Evolutionary conservation across 768 basidiomycete genomes (phyloP).

Genomic region (Baorangia bicolor): DNA sequence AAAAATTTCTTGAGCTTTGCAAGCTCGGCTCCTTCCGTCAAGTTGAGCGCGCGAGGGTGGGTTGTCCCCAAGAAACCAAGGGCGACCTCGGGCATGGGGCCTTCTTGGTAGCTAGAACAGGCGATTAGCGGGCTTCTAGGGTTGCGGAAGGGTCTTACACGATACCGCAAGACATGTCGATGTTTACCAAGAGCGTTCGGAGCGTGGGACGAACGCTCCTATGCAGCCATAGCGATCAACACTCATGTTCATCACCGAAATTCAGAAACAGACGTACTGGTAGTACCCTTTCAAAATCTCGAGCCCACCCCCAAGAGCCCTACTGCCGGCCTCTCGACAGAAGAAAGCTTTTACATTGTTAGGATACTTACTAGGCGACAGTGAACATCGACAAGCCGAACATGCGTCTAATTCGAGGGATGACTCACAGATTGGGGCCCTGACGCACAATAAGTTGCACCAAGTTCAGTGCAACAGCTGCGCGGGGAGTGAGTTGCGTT

Average conservation of each 20-base stretch:
- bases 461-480: conserved; percentile 42
- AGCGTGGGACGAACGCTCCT: conserved; percentile 49
- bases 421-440: conserved; percentile 42
- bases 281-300: conserved; percentile 50
- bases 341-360: conserved; percentile 51
- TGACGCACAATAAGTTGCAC: conserved; percentile 51
- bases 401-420: not conserved
- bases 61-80: conserved; percentile 27
- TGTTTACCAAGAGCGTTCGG: conserved; percentile 41
- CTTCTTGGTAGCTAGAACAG: conserved; percentile 27
- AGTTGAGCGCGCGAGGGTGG: conserved; percentile 31
- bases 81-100: conserved; percentile 29
- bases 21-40: conserved; percentile 28
- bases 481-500: conserved; percentile 26
- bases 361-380: conserved; percentile 37
- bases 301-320: conserved; percentile 31
- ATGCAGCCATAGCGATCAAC: not conserved
- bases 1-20: conserved; percentile 40
- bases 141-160: conserved; percentile 33
- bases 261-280: conserved; percentile 38
- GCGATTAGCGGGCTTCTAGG: not conserved
- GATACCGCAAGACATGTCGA: conserved; percentile 47
- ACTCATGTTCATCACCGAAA: not conserved
- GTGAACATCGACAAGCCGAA: not conserved
- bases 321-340: conserved; percentile 30